phyloP scores from a whole-genome alignment of 495 filamentous ascomycete genomes.

The Lasiosphaeriaceae sp. region DNA sequence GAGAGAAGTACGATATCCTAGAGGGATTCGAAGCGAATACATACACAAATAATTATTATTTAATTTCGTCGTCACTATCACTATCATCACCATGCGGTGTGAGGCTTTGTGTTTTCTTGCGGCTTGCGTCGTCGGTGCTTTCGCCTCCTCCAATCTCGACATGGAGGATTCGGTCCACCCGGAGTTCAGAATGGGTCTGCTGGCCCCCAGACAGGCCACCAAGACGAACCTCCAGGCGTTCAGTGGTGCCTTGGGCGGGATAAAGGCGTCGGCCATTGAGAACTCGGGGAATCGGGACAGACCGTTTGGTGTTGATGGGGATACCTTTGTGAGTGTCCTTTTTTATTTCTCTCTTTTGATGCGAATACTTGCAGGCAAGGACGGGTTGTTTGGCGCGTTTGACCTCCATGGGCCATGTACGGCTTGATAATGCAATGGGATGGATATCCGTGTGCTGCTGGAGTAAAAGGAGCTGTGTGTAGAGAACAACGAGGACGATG shows the following conservation, averaged over 20 bases:
- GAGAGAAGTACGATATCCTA: no score
- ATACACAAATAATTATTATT: no score
- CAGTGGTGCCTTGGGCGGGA: slow-evolving; percentile 19
- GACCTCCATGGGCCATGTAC: no score
- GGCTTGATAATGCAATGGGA: no score
- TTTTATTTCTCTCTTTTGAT: background rate
- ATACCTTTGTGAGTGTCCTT: slow-evolving; percentile 42
- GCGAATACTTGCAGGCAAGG: no score
- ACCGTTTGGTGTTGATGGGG: slow-evolving; percentile 44
- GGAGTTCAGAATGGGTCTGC: slow-evolving; percentile 18
- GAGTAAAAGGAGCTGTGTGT: background rate
- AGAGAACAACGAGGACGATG: background rate
- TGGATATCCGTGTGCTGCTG: no score
- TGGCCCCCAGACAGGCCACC: slow-evolving; percentile 15
- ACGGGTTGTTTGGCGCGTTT: no score
- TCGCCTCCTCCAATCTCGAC: slow-evolving; percentile 7
- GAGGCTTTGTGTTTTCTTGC: slow-evolving; percentile 1
- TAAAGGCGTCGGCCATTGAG: slow-evolving; percentile 25
- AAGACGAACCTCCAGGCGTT: slow-evolving; percentile 26
- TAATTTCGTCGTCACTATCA: background rate
- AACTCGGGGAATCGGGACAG: slow-evolving; percentile 33
- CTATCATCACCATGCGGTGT: slow-evolving; percentile 1
- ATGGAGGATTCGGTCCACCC: slow-evolving; percentile 10
- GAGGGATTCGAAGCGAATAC: no score
- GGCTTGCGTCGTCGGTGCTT: slow-evolving; percentile 1